phyloP scores from a whole-genome alignment of 208 protist species.

The Leishmania tropica region DNA sequence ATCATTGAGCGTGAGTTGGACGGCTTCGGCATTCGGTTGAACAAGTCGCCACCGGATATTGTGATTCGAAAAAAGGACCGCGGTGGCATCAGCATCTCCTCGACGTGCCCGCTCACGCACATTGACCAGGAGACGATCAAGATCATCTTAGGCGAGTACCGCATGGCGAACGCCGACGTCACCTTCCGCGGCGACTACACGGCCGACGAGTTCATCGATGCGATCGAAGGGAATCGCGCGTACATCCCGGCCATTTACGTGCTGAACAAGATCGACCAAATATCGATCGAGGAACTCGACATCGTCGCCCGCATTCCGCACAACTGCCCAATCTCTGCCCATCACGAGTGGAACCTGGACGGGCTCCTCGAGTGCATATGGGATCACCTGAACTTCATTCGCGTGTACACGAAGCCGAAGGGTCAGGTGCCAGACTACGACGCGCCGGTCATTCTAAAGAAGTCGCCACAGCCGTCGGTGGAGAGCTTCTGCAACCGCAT shows the following conservation, averaged over 20 bases:
- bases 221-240: conserved; percentile 96
- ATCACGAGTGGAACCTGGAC: conserved; percentile 98
- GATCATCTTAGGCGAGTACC: conserved; percentile 94
- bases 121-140: conserved; percentile 94
- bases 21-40: conserved; percentile 99
- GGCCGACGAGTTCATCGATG: conserved; percentile 98
- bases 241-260: conserved; percentile 98
- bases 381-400: conserved; percentile 97
- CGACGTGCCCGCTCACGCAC: conserved; percentile 87
- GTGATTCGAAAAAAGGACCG: conserved; percentile 96
- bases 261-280: conserved; percentile 99
- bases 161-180: conserved; percentile 96
- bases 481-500: conserved; percentile 98
- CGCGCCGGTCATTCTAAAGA: conserved; percentile 96
- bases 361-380: conserved; percentile 98
- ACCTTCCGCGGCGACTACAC: conserved; percentile 94
- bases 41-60: conserved; percentile 97
- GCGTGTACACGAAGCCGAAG: conserved; percentile 98
- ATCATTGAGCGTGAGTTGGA: conserved; percentile 98
- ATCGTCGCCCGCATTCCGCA: conserved; percentile 96
- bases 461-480: conserved; percentile 84
- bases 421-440: conserved; percentile 98
- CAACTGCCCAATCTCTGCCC: conserved; percentile 97
- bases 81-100: conserved; percentile 90
- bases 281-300: conserved; percentile 98